Base-by-base conservation (phyloP, 768 basidiomycete genomes). In the Sarcodon sp. region DNA sequence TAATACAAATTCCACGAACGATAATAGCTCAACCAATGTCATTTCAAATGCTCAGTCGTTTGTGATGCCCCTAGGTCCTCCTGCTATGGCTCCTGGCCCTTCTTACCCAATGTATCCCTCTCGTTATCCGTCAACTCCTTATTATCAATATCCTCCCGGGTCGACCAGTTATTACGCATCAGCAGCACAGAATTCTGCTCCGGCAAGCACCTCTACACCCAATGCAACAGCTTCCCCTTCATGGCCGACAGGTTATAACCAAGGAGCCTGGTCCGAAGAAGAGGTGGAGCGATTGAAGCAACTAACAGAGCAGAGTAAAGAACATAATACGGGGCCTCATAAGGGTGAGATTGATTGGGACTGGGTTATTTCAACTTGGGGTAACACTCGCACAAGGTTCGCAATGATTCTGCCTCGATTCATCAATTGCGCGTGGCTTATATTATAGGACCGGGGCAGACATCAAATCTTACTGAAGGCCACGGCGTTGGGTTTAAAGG, bases 391-490 rank as follows among this genome's bases (percentile, higher is more conserved):
- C 47, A 80, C 87, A 48, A 78, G 83, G 87, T 27, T 27, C 21
- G 21, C 21, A 27, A 27, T 84, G 52, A 44, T 66, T 65, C 31
- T 41, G 21, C 1, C 48, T 47, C 38, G 21, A 35, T 44, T 12
- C 31, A 18, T 6, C 12, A n/a, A 34, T 15, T 41, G 8, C 43
- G 3, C 9, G 16, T 37, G 37, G 41, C 47, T 50, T 11, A 38
- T 36, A 32, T 18, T 27, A 15, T 16, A 15, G 16, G 8, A 15
- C 12, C 37, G 33, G 43, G 50, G 6, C 49, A 89, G 87, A 57
- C 85, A 87, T 55, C 87, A 90, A 60, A 87, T 89, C 48, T 66
- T 88, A 33, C 76, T 87, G 51, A 88, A 87, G 62, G 87, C 86
- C 1, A 89, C 83, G 1, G 66, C 72, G n/a, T 61, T 90, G 13